Percentiles rank a stretch among this genome's conserved stretches.
These are phyloP conservation scores for Umbelopsis sp. DNA, from an alignment of 371 early-diverging fungal species.

Conservation along the genomic window DNA sequence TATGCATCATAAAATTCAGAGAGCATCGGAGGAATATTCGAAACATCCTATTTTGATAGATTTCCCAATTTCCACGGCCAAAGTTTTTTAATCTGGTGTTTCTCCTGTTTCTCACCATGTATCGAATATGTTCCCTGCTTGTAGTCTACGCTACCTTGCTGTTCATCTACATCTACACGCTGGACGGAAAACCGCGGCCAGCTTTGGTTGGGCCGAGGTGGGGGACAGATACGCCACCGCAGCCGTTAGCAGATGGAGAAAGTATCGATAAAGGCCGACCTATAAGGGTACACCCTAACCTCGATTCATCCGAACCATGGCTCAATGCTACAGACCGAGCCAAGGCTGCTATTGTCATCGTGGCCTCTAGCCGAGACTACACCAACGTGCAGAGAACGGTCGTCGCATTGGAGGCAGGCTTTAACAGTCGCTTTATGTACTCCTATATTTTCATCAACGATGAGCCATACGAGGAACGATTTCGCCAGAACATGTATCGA, in stretches of 20 bases:
- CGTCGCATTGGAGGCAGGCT: constrained; percentile 69
- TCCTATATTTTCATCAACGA: constrained; percentile 85
- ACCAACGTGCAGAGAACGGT: constrained; percentile 63
- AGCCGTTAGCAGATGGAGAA: constrained; percentile 10
- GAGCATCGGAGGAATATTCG: too few species aligned
- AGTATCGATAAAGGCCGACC: neutral
- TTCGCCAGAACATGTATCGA: constrained; percentile 49
- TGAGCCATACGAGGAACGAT: constrained; percentile 64
- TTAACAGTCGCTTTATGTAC: constrained; percentile 75
- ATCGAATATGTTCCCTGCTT: neutral
- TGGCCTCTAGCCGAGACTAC: constrained; percentile 72
- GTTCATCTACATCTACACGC: neutral
- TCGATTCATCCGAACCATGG: constrained; percentile 10
- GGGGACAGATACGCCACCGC: neutral
- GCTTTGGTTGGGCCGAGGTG: neutral
- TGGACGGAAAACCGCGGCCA: constrained; percentile 9
- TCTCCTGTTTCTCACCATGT: neutral
- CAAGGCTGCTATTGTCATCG: constrained; percentile 39
- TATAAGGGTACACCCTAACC: constrained; percentile 7
- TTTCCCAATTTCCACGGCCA: too few species aligned
- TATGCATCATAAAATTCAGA: too few species aligned
- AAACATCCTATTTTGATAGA: too few species aligned
- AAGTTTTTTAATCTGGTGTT: too few species aligned
- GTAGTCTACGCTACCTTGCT: neutral
- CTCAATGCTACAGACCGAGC: constrained; percentile 10